Evolutionary conservation across 805 yeast genomes (phyloP), one percentile per base, ranked within the genome.

Genomic region (Yamadazyma kitorensis): DNA sequence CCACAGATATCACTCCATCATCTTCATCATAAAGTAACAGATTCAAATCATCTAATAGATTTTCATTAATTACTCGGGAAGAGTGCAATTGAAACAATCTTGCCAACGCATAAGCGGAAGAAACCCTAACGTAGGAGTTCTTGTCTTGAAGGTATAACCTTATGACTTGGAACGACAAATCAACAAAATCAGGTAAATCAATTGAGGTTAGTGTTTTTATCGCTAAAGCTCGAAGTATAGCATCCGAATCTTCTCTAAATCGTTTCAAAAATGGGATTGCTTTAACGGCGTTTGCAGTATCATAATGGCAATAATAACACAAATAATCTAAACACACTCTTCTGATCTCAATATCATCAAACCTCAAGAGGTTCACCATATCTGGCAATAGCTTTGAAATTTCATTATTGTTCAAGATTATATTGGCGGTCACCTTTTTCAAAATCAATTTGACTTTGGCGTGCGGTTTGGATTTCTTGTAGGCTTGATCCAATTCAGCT

Each of bases 391-490:
- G 54, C 13, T 61, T 55, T 8, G 78, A 68, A 76, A 88, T 76
- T 51, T 91, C 96, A 36, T 72, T 72, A 55, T 86, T 86, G 31
- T 88, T 87, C 59, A 87, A 70, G 5, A 94, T 82, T 57, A 87
- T 72, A 57, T 88, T 89, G 27, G 95, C 91, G 6, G 89, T 69
- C 17, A 87, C 73, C 49, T 83, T 84, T 55, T 80, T 81, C 49
- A 91, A 48, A 5, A 65, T 59, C 19, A 54, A 39, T 41, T 57
- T 61, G 41, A 68, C 50, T 22, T 66, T 54, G 17, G 47, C 45
- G 21, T 58, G 64, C 6, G 72, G 67, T 40, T 63, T 64, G 27
- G 64, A 58, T 40, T 66, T 68, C 46, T 62, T 66, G 40, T 54
- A 48, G 17, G 71, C 71, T 48, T 62, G 70, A 18, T 63, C 70